Percentiles rank a stretch among this genome's conserved stretches.
These are phyloP conservation scores for Aureobasidium sp. DNA, from an alignment of 2,329 filamentous ascomycete species.

Conservation along the genomic window DNA sequence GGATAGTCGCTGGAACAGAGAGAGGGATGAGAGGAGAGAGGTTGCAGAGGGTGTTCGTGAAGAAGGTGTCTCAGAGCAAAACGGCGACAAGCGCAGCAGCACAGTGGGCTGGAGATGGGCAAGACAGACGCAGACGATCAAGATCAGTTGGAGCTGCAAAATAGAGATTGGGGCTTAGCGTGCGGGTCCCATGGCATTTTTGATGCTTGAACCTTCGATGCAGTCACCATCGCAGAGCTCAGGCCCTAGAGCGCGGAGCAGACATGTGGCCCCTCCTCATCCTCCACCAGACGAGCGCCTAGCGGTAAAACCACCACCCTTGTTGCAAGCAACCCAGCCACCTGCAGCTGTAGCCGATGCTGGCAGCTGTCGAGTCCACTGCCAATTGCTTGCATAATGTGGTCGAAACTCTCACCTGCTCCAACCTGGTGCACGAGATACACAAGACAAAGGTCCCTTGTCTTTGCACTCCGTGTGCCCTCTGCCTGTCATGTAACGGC, in stretches of 20 bases:
- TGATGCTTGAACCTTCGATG: constrained; percentile 10
- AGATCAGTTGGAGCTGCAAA: constrained; percentile 4
- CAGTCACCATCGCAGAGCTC: constrained; percentile 1
- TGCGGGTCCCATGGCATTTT: constrained; percentile 13
- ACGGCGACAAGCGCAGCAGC: constrained; percentile 2
- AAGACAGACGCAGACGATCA: constrained; percentile 3
- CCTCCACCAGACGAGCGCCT: constrained; percentile 3
- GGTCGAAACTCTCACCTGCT: background rate
- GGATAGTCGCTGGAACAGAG: background rate
- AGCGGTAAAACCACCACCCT: constrained; percentile 5
- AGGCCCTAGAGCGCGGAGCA: constrained; percentile 4
- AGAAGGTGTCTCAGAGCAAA: constrained; percentile 11
- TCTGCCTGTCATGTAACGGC: constrained; percentile 5
- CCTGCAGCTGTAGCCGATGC: constrained; percentile 6
- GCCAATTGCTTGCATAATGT: constrained; percentile 6
- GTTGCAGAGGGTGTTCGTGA: background rate
- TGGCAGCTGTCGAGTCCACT: background rate
- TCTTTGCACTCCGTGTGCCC: background rate
- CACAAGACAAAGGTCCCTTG: constrained; percentile 1
- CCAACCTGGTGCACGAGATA: background rate
- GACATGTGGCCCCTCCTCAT: constrained; percentile 10
- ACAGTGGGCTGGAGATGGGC: background rate
- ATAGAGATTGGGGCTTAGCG: constrained; percentile 9
- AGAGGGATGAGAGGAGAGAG: background rate
- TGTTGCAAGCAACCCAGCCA: constrained; percentile 1